Conservation (phyloP, 2,329 filamentous ascomycete species). For the Sarocladiaceae sp. region DNA sequence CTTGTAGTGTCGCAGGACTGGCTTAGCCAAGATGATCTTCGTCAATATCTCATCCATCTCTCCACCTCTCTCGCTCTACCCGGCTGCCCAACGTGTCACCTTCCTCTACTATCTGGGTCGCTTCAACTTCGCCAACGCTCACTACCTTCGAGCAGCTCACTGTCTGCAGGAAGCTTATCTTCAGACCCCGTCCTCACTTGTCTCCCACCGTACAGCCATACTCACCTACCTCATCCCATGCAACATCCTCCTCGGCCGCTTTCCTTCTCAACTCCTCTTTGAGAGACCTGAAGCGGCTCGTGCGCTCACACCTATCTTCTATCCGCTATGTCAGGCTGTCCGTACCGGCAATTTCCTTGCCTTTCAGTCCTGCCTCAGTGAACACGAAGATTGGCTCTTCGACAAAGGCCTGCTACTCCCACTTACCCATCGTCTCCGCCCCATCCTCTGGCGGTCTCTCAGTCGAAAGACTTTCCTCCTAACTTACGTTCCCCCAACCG, state of each 20-base stretch:
- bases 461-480: slow-evolving; percentile 74
- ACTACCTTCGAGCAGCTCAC: slow-evolving; percentile 72
- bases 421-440: slow-evolving; percentile 71
- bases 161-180: slow-evolving; percentile 77
- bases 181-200: slow-evolving; percentile 57
- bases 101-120: slow-evolving; percentile 93
- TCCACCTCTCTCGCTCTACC: slow-evolving; percentile 76
- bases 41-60: slow-evolving; percentile 81
- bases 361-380: slow-evolving; percentile 66
- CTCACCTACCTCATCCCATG: slow-evolving; percentile 78
- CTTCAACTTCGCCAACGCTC: slow-evolving; percentile 80
- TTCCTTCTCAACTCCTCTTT: slow-evolving; percentile 66
- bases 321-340: slow-evolving; percentile 69
- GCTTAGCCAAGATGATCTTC: slow-evolving; percentile 83
- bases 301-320: slow-evolving; percentile 61
- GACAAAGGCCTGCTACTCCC: slow-evolving; percentile 71
- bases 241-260: slow-evolving; percentile 80
- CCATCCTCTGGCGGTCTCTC: slow-evolving; percentile 80
- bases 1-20: slow-evolving; percentile 70
- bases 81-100: slow-evolving; percentile 81
- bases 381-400: slow-evolving; percentile 68
- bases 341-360: slow-evolving; percentile 67
- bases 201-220: slow-evolving; percentile 72
- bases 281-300: slow-evolving; percentile 63
- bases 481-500: slow-evolving; percentile 64